Evolutionary conservation across 2,329 filamentous ascomycete species (phyloP).

Genomic region (Pyricularia sp.): DNA sequence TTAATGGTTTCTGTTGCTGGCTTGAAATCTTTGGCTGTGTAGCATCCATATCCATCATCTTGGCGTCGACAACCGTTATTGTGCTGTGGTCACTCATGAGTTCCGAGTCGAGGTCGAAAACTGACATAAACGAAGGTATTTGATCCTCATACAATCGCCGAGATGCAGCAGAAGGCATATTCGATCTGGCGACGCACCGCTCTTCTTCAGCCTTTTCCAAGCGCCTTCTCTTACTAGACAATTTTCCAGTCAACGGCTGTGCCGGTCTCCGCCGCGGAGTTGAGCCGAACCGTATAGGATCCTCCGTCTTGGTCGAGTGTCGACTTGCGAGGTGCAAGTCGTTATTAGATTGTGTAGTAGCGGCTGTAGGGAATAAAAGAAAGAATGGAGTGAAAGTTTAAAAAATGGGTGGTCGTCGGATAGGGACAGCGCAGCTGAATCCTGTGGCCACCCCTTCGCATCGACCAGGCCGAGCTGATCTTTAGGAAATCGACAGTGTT

Average conservation of each 20-base stretch:
- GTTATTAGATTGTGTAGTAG: background rate
- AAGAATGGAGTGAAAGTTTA: background rate
- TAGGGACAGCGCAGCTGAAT: conserved; percentile 45
- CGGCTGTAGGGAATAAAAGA: background rate
- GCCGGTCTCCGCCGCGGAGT: conserved; percentile 1
- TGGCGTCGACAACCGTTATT: conserved; percentile 44
- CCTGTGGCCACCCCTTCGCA: conserved; percentile 17
- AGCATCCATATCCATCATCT: conserved; percentile 38
- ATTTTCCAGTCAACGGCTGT: background rate
- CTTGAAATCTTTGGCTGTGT: conserved; percentile 23
- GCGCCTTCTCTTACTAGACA: conserved; percentile 6
- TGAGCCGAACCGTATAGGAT: background rate
- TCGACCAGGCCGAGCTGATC: conserved; percentile 4
- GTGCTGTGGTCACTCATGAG: conserved; percentile 43
- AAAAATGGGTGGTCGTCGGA: background rate
- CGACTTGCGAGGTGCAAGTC: background rate
- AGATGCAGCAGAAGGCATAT: conserved; percentile 32
- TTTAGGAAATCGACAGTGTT: conserved; percentile 9
- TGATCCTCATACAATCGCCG: conserved; percentile 57
- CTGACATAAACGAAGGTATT: conserved; percentile 69
- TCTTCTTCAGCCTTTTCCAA: conserved; percentile 1
- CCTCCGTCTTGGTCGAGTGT: background rate
- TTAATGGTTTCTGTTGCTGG: conserved; percentile 24
- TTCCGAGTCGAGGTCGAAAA: conserved; percentile 57
- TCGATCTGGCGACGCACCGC: background rate